Evolutionary conservation across 495 filamentous ascomycete genomes (phyloP), one percentile per base, ranked within the genome.

Genomic region (Penicillium waksmanii): DNA sequence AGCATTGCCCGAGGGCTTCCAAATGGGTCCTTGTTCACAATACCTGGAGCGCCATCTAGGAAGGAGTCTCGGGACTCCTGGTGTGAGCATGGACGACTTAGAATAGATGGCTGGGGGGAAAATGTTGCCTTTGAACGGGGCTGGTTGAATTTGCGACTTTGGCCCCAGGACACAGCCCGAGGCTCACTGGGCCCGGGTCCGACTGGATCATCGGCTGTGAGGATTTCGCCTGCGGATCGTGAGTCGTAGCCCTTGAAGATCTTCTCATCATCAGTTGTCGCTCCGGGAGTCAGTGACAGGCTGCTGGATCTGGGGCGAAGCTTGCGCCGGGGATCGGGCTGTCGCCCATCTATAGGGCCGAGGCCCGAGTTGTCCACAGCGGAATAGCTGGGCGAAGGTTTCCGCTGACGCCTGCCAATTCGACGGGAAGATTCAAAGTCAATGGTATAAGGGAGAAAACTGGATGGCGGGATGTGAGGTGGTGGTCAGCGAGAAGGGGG

Each of bases 41-140:
- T 15, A 18, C 51, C 38, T 15, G 53, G 51, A 9, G 61, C 47
- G 15, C 53, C 65, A 53, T 55, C 56, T 27, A 65, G 3, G 6
- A 57, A 62, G 1, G 56, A 43, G 10, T 57, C 55, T 18, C 38
- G 53, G 7, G 51, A 43, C 5, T 55, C 60, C 11, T 60, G 76
- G 56, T 40, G 74, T 58, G 61, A 74, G 74, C 48, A 73, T 12
- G 81, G 77, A 61, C 84, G 83, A 58, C 89, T 83, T 31, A 89
- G 67, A 46, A 93, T 84, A 3, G 86, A 88, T 18, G 82, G 82
- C 0, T 85, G 85, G 10, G 89, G 91, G 38, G 85, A 80, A 13
- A 82, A 80, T 42, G 79, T 86, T 17, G 88, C 87, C 55, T 83
- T 82, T 5, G 90, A 89, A 60, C 77, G 84, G 11, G 92, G 92